phyloP scores from a whole-genome alignment of 768 basidiomycete genomes.

The Suillus cothurnatus region DNA sequence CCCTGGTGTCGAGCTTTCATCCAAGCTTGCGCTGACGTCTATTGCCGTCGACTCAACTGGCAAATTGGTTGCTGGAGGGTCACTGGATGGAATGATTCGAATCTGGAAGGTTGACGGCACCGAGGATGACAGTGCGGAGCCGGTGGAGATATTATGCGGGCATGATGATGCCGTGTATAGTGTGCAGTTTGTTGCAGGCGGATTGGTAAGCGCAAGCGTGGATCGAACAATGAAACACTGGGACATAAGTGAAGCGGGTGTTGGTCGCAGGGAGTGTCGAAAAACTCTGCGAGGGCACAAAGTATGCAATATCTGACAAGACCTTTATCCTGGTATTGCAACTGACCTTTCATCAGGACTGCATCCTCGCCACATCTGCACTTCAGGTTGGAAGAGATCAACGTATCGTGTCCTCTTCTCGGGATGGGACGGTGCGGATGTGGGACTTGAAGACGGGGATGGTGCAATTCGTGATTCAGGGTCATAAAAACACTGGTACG shows the following conservation, averaged over 20 bases:
- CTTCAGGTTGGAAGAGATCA: constrained; percentile 78
- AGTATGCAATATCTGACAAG: constrained; percentile 60
- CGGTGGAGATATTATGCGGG: constrained; percentile 75
- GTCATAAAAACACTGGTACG: constrained; percentile 66
- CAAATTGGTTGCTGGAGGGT: constrained; percentile 63
- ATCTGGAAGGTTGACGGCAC: constrained; percentile 79
- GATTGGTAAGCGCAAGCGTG: constrained; percentile 87
- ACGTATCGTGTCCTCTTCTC: constrained; percentile 94
- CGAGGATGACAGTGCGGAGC: constrained; percentile 45
- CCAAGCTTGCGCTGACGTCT: constrained; percentile 57
- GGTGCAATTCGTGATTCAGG: constrained; percentile 93
- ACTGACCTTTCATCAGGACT: constrained; percentile 47
- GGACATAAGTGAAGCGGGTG: constrained; percentile 57
- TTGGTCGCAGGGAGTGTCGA: constrained; percentile 48
- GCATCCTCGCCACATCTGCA: constrained; percentile 74
- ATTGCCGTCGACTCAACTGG: constrained; percentile 82
- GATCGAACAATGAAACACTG: constrained; percentile 89
- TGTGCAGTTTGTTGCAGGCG: constrained; percentile 91
- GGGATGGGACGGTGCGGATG: constrained; percentile 95
- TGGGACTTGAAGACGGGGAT: constrained; percentile 80
- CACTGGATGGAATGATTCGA: constrained; percentile 74
- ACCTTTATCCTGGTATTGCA: neutral
- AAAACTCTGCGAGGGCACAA: constrained; percentile 61
- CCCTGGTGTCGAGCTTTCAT: constrained; percentile 17
- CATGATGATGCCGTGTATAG: constrained; percentile 88